Conservation (phyloP, 78 protist genomes). For the Salpingoeca rosetta region DNA sequence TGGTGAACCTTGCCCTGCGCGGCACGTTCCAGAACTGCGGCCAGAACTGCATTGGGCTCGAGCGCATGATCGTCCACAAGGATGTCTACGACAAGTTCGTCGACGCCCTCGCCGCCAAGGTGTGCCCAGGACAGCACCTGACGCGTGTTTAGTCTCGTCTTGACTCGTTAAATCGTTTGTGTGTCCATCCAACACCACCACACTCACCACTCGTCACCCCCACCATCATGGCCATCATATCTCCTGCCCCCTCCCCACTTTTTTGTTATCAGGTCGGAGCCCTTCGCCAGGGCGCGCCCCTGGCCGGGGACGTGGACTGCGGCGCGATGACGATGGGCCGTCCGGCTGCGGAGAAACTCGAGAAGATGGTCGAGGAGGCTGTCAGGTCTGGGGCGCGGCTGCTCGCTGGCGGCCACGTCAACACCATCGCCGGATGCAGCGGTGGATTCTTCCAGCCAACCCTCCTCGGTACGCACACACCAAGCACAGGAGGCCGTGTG, state of each 20-base stretch:
- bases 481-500: too few relatives aligned
- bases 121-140: too few relatives aligned
- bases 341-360: conserved; percentile 37
- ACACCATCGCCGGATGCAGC: neutral
- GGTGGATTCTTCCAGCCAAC: too few relatives aligned
- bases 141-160: too few relatives aligned
- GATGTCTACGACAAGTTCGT: conserved; percentile 48
- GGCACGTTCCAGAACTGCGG: conserved; percentile 56
- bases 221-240: neutral
- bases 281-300: conserved; percentile 46
- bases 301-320: conserved; percentile 37
- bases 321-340: conserved; percentile 60
- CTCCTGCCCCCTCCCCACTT: neutral
- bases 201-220: too few relatives aligned
- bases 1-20: conserved; percentile 17
- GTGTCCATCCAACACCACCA: too few relatives aligned
- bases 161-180: too few relatives aligned
- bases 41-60: conserved; percentile 29
- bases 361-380: conserved; percentile 43
- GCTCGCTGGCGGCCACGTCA: conserved; percentile 45
- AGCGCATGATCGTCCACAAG: conserved; percentile 51
- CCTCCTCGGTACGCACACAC: too few relatives aligned
- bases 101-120: neutral
- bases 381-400: conserved; percentile 52
- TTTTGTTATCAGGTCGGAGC: too few relatives aligned